Conservation (phyloP, 805 yeast genomes). For the Yamadazyma philogaea region DNA sequence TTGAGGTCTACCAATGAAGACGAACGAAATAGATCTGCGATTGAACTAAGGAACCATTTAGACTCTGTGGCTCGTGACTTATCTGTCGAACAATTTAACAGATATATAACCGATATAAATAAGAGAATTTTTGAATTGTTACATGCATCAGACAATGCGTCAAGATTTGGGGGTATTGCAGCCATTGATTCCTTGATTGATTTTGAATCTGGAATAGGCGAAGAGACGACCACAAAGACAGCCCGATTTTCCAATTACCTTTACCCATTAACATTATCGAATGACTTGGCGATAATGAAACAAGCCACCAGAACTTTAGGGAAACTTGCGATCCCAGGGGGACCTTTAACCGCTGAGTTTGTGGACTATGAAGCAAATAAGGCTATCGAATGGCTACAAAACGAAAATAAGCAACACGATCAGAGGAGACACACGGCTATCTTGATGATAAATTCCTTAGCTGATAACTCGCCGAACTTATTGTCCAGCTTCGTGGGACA, state of each 20-base stretch:
- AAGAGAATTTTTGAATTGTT: conserved; percentile 82
- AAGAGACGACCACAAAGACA: conserved; percentile 82
- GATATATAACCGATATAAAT: conserved; percentile 82
- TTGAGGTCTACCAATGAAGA: conserved; percentile 43
- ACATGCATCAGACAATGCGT: conserved; percentile 66
- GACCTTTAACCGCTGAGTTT: conserved; percentile 84
- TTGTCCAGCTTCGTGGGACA: conserved; percentile 74
- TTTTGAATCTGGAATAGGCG: conserved; percentile 69
- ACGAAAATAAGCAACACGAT: conserved; percentile 73
- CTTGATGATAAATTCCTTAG: conserved; percentile 75
- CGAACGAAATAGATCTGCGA: conserved; percentile 55
- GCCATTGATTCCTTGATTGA: conserved; percentile 88
- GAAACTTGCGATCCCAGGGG: conserved; percentile 83
- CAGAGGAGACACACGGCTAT: conserved; percentile 88
- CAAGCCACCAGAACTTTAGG: conserved; percentile 87
- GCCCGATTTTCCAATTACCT: conserved; percentile 89
- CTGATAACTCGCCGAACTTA: conserved; percentile 81
- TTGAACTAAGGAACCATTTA: conserved; percentile 66
- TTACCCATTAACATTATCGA: conserved; percentile 73
- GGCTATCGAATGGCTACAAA: conserved; percentile 86
- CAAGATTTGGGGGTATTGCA: conserved; percentile 84
- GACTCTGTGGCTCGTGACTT: conserved; percentile 74
- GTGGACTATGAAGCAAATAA: conserved; percentile 89
- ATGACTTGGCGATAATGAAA: conserved; percentile 80
- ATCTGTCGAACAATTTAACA: conserved; percentile 74